Percentiles rank a stretch among this genome's conserved stretches.
These are phyloP conservation scores for Aspergillus kassunensis DNA, from an alignment of 495 filamentous ascomycete genomes.

Conservation along the genomic window DNA sequence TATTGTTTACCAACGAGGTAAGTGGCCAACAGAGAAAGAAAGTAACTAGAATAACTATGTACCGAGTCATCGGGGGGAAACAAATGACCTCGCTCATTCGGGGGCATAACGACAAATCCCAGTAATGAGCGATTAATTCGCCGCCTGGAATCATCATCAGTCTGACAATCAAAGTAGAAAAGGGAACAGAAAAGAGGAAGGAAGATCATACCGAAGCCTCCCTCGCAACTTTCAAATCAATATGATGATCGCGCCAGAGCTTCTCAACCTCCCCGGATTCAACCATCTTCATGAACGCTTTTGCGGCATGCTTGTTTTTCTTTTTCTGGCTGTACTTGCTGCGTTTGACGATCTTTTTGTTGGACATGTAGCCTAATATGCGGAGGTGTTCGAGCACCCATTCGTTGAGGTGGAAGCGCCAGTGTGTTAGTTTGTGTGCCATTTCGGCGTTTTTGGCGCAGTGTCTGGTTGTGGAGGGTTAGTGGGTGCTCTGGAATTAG, in stretches of 20 bases:
- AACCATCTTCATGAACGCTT: slow-evolving; percentile 56
- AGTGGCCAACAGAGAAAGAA: neutral
- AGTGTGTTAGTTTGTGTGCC: slow-evolving; percentile 69
- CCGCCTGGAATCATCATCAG: neutral
- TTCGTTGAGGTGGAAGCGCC: slow-evolving; percentile 69
- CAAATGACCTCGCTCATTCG: too few relatives aligned
- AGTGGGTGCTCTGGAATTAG: neutral
- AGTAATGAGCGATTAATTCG: too few relatives aligned
- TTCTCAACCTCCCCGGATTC: slow-evolving; percentile 48
- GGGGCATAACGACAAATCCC: too few relatives aligned
- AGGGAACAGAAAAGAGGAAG: too few relatives aligned
- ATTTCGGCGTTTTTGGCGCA: slow-evolving; percentile 67
- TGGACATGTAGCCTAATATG: slow-evolving; percentile 47
- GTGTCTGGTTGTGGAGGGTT: slow-evolving; percentile 32
- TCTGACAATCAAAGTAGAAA: too few relatives aligned
- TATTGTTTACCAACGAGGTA: neutral
- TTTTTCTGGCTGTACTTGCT: slow-evolving; percentile 51
- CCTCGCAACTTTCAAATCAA: slow-evolving; percentile 51
- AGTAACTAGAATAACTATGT: neutral
- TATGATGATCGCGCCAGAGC: slow-evolving; percentile 58
- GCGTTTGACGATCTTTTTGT: slow-evolving; percentile 52
- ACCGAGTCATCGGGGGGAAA: too few relatives aligned
- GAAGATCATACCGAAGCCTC: slow-evolving; percentile 35
- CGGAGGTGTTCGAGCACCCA: slow-evolving; percentile 62
- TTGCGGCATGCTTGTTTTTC: slow-evolving; percentile 50